Base-by-base conservation (phyloP, 805 yeast species). In the Lipomyces mesembrius region DNA sequence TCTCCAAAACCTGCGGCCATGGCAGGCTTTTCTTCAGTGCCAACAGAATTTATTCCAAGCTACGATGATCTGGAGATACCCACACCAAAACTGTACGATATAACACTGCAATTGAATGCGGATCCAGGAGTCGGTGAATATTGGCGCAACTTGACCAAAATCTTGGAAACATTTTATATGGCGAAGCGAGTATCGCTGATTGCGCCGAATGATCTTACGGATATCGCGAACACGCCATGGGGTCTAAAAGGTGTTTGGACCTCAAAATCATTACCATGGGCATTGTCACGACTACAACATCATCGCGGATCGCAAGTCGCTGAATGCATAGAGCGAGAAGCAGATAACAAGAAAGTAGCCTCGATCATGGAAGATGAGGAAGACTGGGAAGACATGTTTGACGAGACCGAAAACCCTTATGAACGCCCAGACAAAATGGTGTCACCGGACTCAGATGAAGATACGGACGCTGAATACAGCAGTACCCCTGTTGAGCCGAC, bases 201-300 rank as follows among this genome's bases (percentile, higher is more conserved):
- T 46, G 63, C 74, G 5, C 79, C 79, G 2, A 68, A 71, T 32
- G 79, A 77, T 63, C 68, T 76, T 25, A 73, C 79, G 14, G 79
- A 77, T 56, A 68, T 75, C 9, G 63, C 67, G 20, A 75, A 74
- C 64, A 73, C 74, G 27, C 79, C 79, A 0, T 77, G 79, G 79
- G 78, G 77, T 14, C 66, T 77, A 22, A 74, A 74, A 60, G 77
- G 76, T 3, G 67, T 73, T 9, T 76, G 77, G 78, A 72, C 73
- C 0, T 64, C 71, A 14, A 54, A 60, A 46, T 20, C 62, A 14
- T 49, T 67, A 2, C 70, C 71, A 7, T 63, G 67, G 69, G 59
- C 65, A 11, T 64, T 66, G 34, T 61, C 71, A 6, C 69, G 65
- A 20, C 52, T 68, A 25, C 71, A 68, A 57, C 67, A 66, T 54